Conservation (phyloP, 805 yeast species). For the Ogataea pignaliae region DNA sequence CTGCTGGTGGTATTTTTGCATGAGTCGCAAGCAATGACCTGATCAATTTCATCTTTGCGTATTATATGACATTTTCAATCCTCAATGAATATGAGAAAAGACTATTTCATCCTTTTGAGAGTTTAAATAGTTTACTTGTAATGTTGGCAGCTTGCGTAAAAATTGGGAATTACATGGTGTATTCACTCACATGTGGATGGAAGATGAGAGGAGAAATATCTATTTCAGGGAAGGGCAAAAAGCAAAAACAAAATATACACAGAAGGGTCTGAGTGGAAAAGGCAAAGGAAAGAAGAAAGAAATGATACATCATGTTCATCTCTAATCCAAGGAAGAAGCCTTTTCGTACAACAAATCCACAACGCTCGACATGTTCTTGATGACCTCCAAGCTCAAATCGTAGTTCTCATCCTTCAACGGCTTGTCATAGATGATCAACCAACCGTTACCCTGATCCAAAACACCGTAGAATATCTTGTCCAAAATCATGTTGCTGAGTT, state of each 20-base stretch:
- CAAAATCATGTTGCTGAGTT: constrained; percentile 91
- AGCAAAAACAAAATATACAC: neutral
- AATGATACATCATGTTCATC: neutral
- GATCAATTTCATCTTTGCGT: neutral
- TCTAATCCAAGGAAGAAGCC: constrained; percentile 74
- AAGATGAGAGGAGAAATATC: no score
- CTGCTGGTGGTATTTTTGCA: constrained; percentile 38
- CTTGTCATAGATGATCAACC: constrained; percentile 88
- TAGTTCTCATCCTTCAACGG: constrained; percentile 86
- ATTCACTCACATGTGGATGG: no score
- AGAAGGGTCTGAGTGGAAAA: neutral
- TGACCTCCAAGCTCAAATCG: constrained; percentile 79
- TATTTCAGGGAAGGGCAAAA: no score
- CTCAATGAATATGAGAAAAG: no score
- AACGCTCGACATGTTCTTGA: constrained; percentile 79
- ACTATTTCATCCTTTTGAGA: no score
- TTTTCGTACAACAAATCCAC: constrained; percentile 92
- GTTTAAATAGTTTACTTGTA: no score
- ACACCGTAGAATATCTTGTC: constrained; percentile 96
- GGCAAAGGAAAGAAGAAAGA: neutral
- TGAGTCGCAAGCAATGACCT: constrained; percentile 5
- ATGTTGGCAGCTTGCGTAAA: no score
- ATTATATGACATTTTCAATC: no score
- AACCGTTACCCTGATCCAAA: constrained; percentile 96
- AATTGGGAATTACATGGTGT: no score